Evolutionary conservation across 2,329 filamentous ascomycete species (phyloP), one percentile per base, ranked within the genome.

Genomic region (Aureobasidium sp.): DNA sequence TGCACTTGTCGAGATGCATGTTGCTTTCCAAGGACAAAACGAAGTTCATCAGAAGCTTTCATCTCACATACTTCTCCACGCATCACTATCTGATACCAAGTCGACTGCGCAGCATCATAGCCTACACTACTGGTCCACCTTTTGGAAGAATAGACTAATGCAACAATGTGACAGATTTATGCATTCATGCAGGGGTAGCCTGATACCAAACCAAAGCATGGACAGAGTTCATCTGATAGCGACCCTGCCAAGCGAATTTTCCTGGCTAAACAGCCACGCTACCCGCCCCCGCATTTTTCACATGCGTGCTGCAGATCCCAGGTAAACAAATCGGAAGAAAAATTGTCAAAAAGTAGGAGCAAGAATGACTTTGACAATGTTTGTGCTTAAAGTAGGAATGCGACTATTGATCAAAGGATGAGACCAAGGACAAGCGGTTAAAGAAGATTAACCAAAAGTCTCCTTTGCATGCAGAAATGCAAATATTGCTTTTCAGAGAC

Each of bases 181-280:
- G 43, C 43, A 46, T 27, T 1, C 43, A 46, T 46, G 43, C 43
- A 46, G 20, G 43, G 13, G 24, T 46, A 12, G 24, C 26, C 12
- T 34, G 32, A 9, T 12, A 34, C 1, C 32, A 32, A 34, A 34
- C 29, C 17, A 24, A 10, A 43, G 41, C 41, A 44, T 44, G 41
- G 41, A 44, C 41, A 5, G 10, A 48, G 27, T 32, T 32, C 24
- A 32, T 9, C 46, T 4, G 8, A 48, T 8, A 12, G 9, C 12
- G 48, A 51, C 50, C 50, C 50, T 52, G 50, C 50, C 50, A 52
- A 52, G 50, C 5, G n/a, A 32, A 6, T 34, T 12, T 8, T 34
- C 3, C 32, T 24, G 50, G 50, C 34, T 52, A 52, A 52, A 52
- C 32, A 52, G 50, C 50, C 50, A 52, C 50, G 50, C 50, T 52